Evolutionary conservation across 2,329 filamentous ascomycete species (phyloP).

Genomic region (Daldinia sp.): DNA sequence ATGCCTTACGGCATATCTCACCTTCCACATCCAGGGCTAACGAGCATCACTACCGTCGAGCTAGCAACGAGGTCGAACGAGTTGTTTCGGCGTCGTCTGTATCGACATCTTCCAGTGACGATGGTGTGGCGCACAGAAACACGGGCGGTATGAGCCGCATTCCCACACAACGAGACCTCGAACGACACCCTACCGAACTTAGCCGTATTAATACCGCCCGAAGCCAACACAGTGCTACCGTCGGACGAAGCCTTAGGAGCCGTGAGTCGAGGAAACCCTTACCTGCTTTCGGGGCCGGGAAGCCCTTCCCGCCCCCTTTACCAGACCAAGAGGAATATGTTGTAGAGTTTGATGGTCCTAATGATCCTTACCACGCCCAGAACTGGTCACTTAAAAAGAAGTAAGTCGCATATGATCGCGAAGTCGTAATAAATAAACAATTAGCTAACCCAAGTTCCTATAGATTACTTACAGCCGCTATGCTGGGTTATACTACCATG

Average conservation of each 20-base stretch:
- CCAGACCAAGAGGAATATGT: constrained; percentile 82
- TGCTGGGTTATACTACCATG: constrained; percentile 80
- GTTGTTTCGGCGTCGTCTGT: constrained; percentile 66
- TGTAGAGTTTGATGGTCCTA: constrained; percentile 84
- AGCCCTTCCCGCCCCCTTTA: constrained; percentile 76
- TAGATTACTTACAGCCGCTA: constrained; percentile 71
- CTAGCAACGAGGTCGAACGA: constrained; percentile 70
- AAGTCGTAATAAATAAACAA: constrained; percentile 12
- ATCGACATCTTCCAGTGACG: constrained; percentile 60
- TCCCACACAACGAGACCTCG: constrained; percentile 75
- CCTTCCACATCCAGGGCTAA: constrained; percentile 33
- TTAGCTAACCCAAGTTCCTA: constrained; percentile 31
- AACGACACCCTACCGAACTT: constrained; percentile 76
- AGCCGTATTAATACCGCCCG: constrained; percentile 77
- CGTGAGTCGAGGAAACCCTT: constrained; percentile 69
- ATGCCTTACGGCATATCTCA: constrained; percentile 51
- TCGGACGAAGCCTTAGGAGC: constrained; percentile 67
- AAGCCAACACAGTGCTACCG: constrained; percentile 78
- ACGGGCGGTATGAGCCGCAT: constrained; percentile 66
- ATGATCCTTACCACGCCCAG: constrained; percentile 87
- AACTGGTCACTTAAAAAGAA: constrained; percentile 89
- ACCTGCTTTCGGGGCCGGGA: constrained; percentile 78
- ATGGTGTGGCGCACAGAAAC: constrained; percentile 54
- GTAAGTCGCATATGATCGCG: constrained; percentile 57
- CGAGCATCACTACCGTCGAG: constrained; percentile 51